phyloP scores from a whole-genome alignment of 768 basidiomycete genomes.

The Mycena galopus region DNA sequence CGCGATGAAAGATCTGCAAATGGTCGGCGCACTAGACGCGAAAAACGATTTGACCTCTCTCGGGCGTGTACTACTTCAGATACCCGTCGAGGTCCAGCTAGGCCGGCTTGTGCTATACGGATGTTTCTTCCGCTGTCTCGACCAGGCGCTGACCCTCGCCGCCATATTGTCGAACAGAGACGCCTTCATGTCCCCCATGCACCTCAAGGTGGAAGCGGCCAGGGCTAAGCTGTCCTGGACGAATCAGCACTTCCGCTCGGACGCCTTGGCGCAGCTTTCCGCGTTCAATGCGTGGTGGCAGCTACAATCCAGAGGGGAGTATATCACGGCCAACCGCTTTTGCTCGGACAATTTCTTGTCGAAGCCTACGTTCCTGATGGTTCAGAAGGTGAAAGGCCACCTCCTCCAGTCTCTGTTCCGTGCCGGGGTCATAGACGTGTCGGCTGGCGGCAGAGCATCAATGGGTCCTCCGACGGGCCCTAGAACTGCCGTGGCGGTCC shows the following conservation, averaged over 20 bases:
- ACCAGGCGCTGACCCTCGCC: slow-evolving; percentile 90
- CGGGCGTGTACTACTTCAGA: slow-evolving; percentile 87
- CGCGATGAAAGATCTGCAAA: slow-evolving; percentile 83
- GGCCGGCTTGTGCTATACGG: slow-evolving; percentile 92
- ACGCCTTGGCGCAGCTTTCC: slow-evolving; percentile 80
- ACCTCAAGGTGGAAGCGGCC: slow-evolving; percentile 77
- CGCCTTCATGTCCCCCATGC: slow-evolving; percentile 88
- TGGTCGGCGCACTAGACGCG: slow-evolving; percentile 89
- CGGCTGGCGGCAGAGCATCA: slow-evolving; percentile 70
- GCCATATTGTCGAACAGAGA: slow-evolving; percentile 92
- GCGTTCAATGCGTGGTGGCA: slow-evolving; percentile 89
- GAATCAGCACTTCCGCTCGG: slow-evolving; percentile 84
- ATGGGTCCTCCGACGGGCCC: slow-evolving; percentile 39
- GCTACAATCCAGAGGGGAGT: slow-evolving; percentile 76
- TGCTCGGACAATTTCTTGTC: slow-evolving; percentile 89
- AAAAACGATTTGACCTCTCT: slow-evolving; percentile 86
- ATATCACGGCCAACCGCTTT: slow-evolving; percentile 77
- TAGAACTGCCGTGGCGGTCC: slow-evolving; percentile 61
- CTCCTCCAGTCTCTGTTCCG: slow-evolving; percentile 82
- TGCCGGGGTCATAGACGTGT: slow-evolving; percentile 86
- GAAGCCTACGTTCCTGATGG: slow-evolving; percentile 84
- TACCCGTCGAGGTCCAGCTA: slow-evolving; percentile 92
- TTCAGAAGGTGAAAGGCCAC: slow-evolving; percentile 85
- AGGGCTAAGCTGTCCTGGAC: slow-evolving; percentile 84
- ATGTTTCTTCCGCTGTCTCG: slow-evolving; percentile 92